These are phyloP conservation scores for Juncus effusus DNA, from an alignment of 176 grass and related monocot genomes.

Conservation along the genomic window DNA sequence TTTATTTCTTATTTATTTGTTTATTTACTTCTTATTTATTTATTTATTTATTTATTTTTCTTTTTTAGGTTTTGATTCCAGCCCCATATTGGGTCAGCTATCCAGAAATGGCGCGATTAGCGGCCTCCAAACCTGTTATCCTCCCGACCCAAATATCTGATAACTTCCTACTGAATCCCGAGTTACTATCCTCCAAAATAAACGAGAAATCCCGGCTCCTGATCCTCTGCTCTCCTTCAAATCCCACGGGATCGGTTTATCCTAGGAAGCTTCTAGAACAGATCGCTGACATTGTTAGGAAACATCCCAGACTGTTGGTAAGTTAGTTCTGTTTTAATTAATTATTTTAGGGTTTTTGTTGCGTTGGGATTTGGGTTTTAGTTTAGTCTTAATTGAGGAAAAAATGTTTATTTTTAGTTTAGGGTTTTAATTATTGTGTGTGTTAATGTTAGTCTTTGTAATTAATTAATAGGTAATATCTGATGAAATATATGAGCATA, in stretches of 20 bases:
- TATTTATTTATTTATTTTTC: not conserved
- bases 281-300: slow-evolving; percentile 79
- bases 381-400: too few species aligned
- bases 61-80: slow-evolving; percentile 69
- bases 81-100: slow-evolving; percentile 92
- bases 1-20: too few species aligned
- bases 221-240: slow-evolving; percentile 92
- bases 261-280: slow-evolving; percentile 78
- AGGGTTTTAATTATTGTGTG: too few species aligned
- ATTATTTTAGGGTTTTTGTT: not conserved
- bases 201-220: slow-evolving; percentile 85
- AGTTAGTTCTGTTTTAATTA: slow-evolving; percentile 19
- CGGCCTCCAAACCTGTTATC: slow-evolving; percentile 75
- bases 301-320: slow-evolving; percentile 84
- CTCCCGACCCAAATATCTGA: slow-evolving; percentile 77
- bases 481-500: slow-evolving; percentile 87
- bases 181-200: slow-evolving; percentile 58
- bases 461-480: slow-evolving; percentile 68
- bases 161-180: slow-evolving; percentile 60
- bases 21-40: too few species aligned
- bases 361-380: too few species aligned
- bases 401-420: too few species aligned
- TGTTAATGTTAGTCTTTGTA: slow-evolving; percentile 2
- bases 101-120: slow-evolving; percentile 91
- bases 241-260: slow-evolving; percentile 93